Percentiles rank a stretch among this genome's conserved stretches.
These are phyloP conservation scores for Lepidium campestre DNA, from an alignment of 441 rosid genomes.

Conservation along the genomic window DNA sequence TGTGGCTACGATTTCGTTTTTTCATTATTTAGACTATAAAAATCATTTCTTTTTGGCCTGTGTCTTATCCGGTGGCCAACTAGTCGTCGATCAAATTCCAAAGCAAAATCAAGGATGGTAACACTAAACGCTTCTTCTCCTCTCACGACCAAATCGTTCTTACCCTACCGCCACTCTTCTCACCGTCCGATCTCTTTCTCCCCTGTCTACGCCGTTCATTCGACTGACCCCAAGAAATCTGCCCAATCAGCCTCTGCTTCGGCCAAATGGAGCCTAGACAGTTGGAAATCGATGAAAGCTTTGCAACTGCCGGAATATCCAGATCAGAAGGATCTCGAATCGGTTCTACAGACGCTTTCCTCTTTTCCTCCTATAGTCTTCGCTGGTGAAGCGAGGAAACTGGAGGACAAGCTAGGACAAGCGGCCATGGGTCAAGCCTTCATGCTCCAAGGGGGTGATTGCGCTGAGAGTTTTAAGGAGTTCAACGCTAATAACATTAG, in stretches of 20 bases:
- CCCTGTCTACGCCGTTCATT: conserved; percentile 22
- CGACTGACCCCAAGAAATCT: conserved; percentile 21
- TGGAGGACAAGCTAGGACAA: conserved; percentile 72
- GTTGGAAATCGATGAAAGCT: conserved; percentile 79
- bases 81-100: background rate
- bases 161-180: conserved; percentile 7
- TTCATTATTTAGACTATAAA: background rate
- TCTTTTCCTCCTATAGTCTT: conserved; percentile 82
- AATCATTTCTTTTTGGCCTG: background rate
- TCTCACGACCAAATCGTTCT: conserved; percentile 22
- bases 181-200: conserved; percentile 20
- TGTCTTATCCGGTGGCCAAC: background rate
- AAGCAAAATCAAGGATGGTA: background rate
- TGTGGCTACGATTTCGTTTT: conserved; percentile 3
- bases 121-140: conserved; percentile 25
- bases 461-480: conserved; percentile 92
- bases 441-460: conserved; percentile 85
- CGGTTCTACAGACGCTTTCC: conserved; percentile 66
- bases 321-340: conserved; percentile 52
- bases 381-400: conserved; percentile 78
- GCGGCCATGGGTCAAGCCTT: conserved; percentile 88
- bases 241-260: conserved; percentile 20
- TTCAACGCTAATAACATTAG: conserved; percentile 77
- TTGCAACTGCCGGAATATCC: conserved; percentile 86
- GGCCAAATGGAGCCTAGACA: conserved; percentile 58